phyloP scores from a whole-genome alignment of 2,329 filamentous ascomycete species.

The Colletotrichum sp. region DNA sequence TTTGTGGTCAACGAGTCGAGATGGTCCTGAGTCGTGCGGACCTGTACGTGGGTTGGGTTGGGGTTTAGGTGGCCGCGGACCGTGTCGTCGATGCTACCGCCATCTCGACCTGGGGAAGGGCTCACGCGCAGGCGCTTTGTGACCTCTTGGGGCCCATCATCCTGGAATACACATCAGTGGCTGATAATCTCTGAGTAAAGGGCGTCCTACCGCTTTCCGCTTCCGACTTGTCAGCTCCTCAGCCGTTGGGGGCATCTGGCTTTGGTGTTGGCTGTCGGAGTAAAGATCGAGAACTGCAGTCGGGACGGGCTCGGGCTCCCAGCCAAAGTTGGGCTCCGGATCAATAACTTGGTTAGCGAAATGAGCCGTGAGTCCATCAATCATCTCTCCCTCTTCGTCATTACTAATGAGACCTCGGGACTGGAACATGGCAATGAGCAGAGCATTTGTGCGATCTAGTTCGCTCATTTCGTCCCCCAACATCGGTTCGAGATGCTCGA shows the following conservation, averaged over 20 bases:
- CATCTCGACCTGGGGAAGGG: neutral
- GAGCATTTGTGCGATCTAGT: constrained; percentile 52
- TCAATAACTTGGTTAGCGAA: constrained; percentile 52
- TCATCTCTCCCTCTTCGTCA: constrained; percentile 28
- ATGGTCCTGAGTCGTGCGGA: constrained; percentile 17
- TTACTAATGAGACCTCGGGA: constrained; percentile 28
- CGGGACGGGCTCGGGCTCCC: constrained; percentile 52
- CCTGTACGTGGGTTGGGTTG: neutral
- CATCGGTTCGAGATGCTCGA: constrained; percentile 60
- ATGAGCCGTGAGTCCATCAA: constrained; percentile 46
- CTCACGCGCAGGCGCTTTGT: constrained; percentile 12
- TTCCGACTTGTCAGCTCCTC: constrained; percentile 14
- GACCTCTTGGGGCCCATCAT: neutral
- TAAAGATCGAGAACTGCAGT: constrained; percentile 55
- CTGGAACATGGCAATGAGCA: constrained; percentile 37
- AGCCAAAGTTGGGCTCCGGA: constrained; percentile 43
- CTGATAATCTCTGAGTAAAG: neutral
- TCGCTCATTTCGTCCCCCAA: constrained; percentile 42
- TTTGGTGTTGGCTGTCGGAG: constrained; percentile 37
- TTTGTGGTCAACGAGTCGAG: constrained; percentile 44
- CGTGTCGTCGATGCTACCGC: neutral
- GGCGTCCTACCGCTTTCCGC: constrained; percentile 12
- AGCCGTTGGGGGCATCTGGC: neutral
- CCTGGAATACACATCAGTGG: neutral
- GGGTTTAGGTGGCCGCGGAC: constrained; percentile 10